These are phyloP conservation scores for Sporothrix inflata DNA, from an alignment of 2,329 filamentous ascomycete species.

Conservation along the genomic window DNA sequence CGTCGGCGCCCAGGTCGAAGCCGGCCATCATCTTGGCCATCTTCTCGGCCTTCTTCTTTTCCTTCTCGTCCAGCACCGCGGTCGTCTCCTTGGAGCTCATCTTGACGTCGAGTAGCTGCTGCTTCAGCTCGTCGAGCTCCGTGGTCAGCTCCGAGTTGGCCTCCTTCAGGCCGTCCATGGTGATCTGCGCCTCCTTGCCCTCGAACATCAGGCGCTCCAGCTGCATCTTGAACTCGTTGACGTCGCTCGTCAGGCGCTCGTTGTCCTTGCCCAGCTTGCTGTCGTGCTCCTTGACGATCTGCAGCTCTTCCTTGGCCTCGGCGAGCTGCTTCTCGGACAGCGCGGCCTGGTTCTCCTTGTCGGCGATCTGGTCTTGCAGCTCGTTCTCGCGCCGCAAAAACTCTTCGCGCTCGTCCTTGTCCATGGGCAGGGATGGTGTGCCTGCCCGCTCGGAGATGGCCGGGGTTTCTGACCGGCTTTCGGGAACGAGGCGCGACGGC, in stretches of 20 bases:
- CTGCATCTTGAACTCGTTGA: constrained; percentile 95
- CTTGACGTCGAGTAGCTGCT: constrained; percentile 91
- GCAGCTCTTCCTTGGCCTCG: constrained; percentile 84
- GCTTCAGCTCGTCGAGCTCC: constrained; percentile 93
- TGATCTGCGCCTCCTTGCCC: constrained; percentile 94
- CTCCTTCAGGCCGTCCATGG: constrained; percentile 96
- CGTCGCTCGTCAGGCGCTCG: constrained; percentile 79
- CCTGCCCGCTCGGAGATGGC: constrained; percentile 77
- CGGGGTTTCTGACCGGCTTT: constrained; percentile 66
- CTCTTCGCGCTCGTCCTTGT: constrained; percentile 96
- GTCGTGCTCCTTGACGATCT: constrained; percentile 83
- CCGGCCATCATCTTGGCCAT: constrained; percentile 99
- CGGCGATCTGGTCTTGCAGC: constrained; percentile 91
- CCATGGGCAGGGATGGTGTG: constrained; percentile 83
- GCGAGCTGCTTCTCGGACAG: constrained; percentile 78
- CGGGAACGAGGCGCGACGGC: constrained; percentile 54
- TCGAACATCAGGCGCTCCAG: constrained; percentile 94
- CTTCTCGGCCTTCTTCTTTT: constrained; percentile 97
- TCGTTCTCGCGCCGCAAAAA: constrained; percentile 95
- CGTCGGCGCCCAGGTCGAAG: constrained; percentile 89
- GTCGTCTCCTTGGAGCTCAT: constrained; percentile 95
- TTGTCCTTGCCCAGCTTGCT: constrained; percentile 85
- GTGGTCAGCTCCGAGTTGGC: constrained; percentile 89
- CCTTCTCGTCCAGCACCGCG: constrained; percentile 91
- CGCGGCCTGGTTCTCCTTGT: constrained; percentile 82